Conservation (phyloP, 2,329 filamentous ascomycete genomes). For the Fusarium acutatum region DNA sequence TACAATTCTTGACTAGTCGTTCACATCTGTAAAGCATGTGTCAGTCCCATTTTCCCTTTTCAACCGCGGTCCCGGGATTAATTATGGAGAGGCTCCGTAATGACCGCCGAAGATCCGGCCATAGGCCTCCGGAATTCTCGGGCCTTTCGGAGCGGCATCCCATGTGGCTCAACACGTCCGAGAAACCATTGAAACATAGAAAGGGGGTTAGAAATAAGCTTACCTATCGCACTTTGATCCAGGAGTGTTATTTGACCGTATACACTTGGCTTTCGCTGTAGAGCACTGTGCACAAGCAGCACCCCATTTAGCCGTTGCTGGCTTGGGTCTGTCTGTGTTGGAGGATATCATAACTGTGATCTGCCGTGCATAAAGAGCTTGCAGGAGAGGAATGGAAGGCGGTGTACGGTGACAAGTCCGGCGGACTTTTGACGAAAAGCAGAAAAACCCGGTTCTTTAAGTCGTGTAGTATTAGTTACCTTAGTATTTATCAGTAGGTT, state of each 20-base stretch:
- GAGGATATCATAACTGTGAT: slow-evolving; percentile 15
- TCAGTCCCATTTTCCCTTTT: slow-evolving; percentile 4
- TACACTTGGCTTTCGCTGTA: slow-evolving; percentile 60
- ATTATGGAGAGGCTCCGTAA: slow-evolving; percentile 21
- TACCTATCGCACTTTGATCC: slow-evolving; percentile 58
- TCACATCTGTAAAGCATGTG: slow-evolving; percentile 51
- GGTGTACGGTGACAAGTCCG: slow-evolving; percentile 31
- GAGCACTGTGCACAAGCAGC: slow-evolving; percentile 59
- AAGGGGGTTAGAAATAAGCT: slow-evolving; percentile 4
- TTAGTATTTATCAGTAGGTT: neutral
- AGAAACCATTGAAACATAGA: neutral
- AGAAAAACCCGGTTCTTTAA: neutral
- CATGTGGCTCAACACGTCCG: neutral
- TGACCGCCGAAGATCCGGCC: slow-evolving; percentile 10
- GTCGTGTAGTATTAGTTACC: neutral
- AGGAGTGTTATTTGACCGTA: slow-evolving; percentile 50
- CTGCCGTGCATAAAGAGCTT: slow-evolving; percentile 11
- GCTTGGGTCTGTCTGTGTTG: slow-evolving; percentile 40
- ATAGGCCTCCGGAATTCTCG: slow-evolving; percentile 10
- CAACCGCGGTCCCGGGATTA: slow-evolving; percentile 1
- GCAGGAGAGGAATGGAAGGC: neutral
- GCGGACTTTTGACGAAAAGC: slow-evolving; percentile 33
- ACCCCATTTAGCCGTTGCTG: slow-evolving; percentile 57
- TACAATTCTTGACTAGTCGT: slow-evolving; percentile 58
- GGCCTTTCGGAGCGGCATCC: neutral